phyloP scores from a whole-genome alignment of 2,329 filamentous ascomycete species.

The Arthroderma sp. region DNA sequence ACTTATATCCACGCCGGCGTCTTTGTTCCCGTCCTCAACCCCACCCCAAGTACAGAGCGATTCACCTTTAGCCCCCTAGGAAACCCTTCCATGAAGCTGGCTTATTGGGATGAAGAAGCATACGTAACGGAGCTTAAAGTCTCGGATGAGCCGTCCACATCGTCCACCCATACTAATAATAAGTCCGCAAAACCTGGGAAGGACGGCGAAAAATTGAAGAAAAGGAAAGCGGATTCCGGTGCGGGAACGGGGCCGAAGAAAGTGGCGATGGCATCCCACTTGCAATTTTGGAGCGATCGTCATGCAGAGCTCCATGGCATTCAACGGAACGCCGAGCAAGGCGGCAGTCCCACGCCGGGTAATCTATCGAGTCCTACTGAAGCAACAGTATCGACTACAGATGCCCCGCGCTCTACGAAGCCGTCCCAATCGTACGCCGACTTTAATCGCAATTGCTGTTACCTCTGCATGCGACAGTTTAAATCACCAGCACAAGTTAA shows the following conservation, averaged over 20 bases:
- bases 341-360: conserved; percentile 11
- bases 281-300: conserved; percentile 59
- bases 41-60: conserved; percentile 42
- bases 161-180: conserved; percentile 8
- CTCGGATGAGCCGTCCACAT: conserved; percentile 22
- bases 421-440: conserved; percentile 46
- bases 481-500: conserved; percentile 42
- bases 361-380: conserved; percentile 8
- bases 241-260: conserved; percentile 26
- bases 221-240: conserved; percentile 33
- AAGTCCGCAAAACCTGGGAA: conserved; percentile 20
- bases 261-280: conserved; percentile 47
- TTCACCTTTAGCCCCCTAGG: conserved; percentile 59
- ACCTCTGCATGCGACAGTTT: conserved; percentile 49
- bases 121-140: conserved; percentile 55
- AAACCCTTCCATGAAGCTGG: conserved; percentile 53
- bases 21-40: conserved; percentile 59
- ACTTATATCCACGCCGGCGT: conserved; percentile 75
- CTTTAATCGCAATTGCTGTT: conserved; percentile 43
- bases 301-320: conserved; percentile 53
- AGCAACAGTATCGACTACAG: conserved; percentile 16
- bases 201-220: conserved; percentile 33
- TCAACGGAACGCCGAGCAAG: conserved; percentile 15
- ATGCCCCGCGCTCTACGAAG: conserved; percentile 24
- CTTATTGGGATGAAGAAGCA: conserved; percentile 63